Evolutionary conservation across 1,284 basidiomycete species (phyloP), one percentile per base, ranked within the genome.

Genomic region (Sanghuangporus sanghuang): DNA sequence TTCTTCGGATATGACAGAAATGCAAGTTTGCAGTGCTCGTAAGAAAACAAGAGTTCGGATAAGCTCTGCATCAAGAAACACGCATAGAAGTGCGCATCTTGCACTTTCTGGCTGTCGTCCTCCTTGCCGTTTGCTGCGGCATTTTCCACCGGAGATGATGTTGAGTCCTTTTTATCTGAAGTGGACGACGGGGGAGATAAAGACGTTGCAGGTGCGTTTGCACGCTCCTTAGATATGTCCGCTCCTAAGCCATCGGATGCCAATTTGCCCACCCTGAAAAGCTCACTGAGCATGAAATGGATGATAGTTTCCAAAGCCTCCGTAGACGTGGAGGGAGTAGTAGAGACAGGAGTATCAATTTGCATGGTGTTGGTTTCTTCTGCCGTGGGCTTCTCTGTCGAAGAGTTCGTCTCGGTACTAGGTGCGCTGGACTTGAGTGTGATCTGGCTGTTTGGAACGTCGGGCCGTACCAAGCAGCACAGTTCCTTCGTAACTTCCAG

Each of bases 41-140:
- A 99, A 16, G 95, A 98, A 64, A 96, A 95, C 1, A 97, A 77
- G 2, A 98, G 80, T 77, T 99, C 96, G 1, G 94, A 93, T 56
- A 98, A 79, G 67, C 89, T 89, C 71, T 96, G 93, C 86, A 98
- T 92, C 65, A 98, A 76, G 78, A 98, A 94, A 70, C 89, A 92
- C 12, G 85, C 80, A 72, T 96, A 96, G 66, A 88, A 78, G 54
- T 68, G 68, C 46, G 58, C 61, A 3, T 67, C 52, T 27, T 63
- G 54, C 18, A 54, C n/a, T 18, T 64, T 63, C 23, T 58, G 57
- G 16, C 35, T 4, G 3, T 38, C 36, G n/a, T 62, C 61, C 16
- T 11, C 38, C n/a, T 49, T 59, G 12, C 38, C 16, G 11, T 55
- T 35, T 2, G 39, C 35, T 9, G 65, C 44, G 12, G 52, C 62